These are phyloP conservation scores for Cutaneotrichosporon cutaneum DNA, from an alignment of 1,284 basidiomycete genomes.

Conservation along the genomic window DNA sequence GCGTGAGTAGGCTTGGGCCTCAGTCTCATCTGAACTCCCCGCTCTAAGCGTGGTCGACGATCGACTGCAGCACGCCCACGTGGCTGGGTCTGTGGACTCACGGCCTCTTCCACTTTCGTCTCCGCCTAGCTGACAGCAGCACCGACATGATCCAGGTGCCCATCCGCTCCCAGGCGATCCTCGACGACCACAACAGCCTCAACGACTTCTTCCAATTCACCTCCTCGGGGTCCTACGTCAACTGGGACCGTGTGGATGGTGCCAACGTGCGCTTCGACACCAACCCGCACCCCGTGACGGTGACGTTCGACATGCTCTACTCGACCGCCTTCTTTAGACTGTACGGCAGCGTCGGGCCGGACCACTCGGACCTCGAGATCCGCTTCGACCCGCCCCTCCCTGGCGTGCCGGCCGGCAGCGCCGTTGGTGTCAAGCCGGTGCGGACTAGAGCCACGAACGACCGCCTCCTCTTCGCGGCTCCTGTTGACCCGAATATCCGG, in stretches of 20 bases:
- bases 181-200: neutral
- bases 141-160: neutral
- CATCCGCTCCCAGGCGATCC: neutral
- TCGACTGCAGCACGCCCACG: too few species aligned
- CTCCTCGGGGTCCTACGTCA: neutral
- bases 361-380: neutral
- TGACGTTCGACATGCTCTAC: neutral
- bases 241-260: neutral
- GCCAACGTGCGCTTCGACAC: neutral
- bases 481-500: neutral
- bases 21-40: neutral
- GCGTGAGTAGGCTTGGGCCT: neutral
- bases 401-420: neutral
- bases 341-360: neutral
- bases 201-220: neutral
- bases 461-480: neutral
- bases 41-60: too few species aligned
- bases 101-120: neutral
- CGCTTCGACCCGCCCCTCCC: neutral
- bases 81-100: too few species aligned
- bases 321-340: neutral
- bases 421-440: neutral
- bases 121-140: neutral
- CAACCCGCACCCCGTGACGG: neutral
- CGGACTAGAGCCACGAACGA: neutral